A percentile compares a stretch with the other conserved stretches of the same genome.
Conservation (phyloP, 164 flowering plant genomes). For the Dillenia suffruticosa region DNA sequence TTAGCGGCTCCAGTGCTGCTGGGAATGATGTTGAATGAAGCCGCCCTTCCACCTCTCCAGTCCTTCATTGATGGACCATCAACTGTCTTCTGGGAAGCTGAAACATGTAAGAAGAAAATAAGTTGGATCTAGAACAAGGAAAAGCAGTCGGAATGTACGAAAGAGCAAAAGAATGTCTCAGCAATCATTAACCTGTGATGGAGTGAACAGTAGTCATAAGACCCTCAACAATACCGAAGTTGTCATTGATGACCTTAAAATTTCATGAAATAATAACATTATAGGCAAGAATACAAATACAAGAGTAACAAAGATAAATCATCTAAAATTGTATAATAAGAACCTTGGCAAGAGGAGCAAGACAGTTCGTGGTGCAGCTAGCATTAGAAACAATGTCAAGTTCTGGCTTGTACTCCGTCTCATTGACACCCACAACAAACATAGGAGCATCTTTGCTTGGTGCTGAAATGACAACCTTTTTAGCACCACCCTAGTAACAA, state of each 20-base stretch:
- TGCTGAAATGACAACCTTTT: conserved; percentile 97
- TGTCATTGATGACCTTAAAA: conserved; percentile 52
- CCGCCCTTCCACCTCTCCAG: conserved; percentile 84
- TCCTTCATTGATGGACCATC: conserved; percentile 83
- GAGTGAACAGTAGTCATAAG: conserved; percentile 89
- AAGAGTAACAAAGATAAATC: too few species aligned
- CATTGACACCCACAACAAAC: conserved; percentile 97
- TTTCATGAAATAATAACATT: neutral
- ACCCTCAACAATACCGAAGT: conserved; percentile 84
- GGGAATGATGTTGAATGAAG: conserved; percentile 71
- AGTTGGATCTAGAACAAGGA: neutral
- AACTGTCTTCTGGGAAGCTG: conserved; percentile 83
- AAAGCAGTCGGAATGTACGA: too few species aligned
- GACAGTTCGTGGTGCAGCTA: conserved; percentile 95
- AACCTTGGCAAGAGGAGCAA: conserved; percentile 92
- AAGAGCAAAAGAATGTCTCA: neutral
- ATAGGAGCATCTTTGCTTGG: conserved; percentile 97
- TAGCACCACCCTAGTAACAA: conserved; percentile 80
- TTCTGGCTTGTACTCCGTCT: conserved; percentile 69
- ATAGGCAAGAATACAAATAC: too few species aligned
- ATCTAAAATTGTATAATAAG: neutral
- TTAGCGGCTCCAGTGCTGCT: conserved; percentile 84
- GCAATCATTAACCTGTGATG: conserved; percentile 46
- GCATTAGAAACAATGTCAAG: conserved; percentile 86
- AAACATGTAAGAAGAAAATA: neutral